phyloP scores from a whole-genome alignment of 169 alveolate species.

The Cryptosporidium sp. region DNA sequence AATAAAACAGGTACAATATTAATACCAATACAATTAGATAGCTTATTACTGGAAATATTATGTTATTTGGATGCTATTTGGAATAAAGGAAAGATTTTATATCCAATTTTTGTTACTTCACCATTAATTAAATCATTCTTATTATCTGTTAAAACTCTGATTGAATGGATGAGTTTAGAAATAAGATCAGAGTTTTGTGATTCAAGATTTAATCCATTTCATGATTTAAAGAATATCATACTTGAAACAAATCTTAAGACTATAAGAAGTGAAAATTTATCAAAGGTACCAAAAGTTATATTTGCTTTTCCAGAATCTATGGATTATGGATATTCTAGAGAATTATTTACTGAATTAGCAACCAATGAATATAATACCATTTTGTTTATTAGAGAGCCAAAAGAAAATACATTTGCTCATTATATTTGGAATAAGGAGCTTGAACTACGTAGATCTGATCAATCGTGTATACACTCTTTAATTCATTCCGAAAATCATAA shows the following conservation, averaged over 20 bases:
- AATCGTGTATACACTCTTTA: conserved; percentile 20
- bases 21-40: conserved; percentile 54
- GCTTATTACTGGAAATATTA: conserved; percentile 39
- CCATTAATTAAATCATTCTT: conserved; percentile 56
- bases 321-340: conserved; percentile 73
- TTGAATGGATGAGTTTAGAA: conserved; percentile 74
- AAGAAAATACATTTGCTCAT: conserved; percentile 64
- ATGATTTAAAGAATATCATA: conserved; percentile 46
- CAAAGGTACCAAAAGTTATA: conserved; percentile 48
- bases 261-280: conserved; percentile 26
- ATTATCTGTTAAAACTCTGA: conserved; percentile 60
- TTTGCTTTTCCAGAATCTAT: conserved; percentile 70
- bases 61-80: conserved; percentile 73
- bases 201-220: conserved; percentile 70
- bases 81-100: conserved; percentile 49
- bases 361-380: conserved; percentile 50
- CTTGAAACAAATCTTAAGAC: conserved; percentile 39
- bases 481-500: neutral
- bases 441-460: neutral
- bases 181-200: conserved; percentile 66
- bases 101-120: conserved; percentile 62
- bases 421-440: conserved; percentile 51
- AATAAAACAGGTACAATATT: conserved; percentile 66
- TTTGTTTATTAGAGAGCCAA: conserved; percentile 52
- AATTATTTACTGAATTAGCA: conserved; percentile 60